Conservation (phyloP, 2,329 filamentous ascomycete species). For the Passalora sequoiae region DNA sequence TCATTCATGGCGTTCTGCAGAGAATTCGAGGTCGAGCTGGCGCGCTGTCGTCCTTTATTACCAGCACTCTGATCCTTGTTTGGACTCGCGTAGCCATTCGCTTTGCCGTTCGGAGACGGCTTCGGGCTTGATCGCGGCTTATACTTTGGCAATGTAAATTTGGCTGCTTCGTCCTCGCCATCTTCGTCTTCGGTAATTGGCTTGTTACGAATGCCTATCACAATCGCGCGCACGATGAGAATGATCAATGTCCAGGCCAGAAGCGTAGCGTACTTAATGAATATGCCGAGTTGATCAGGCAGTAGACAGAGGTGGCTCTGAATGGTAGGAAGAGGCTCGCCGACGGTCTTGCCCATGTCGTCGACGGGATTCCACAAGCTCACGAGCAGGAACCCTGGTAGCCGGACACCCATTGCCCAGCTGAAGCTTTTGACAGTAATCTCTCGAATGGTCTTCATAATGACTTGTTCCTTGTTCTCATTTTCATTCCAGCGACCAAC, state of each 20-base stretch:
- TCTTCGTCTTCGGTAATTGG: slow-evolving; percentile 11
- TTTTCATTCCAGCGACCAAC: slow-evolving; percentile 19
- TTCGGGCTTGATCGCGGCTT: slow-evolving; percentile 3
- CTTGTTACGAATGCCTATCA: slow-evolving; percentile 30
- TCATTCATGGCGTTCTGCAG: slow-evolving; percentile 16
- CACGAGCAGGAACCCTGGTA: slow-evolving; percentile 79
- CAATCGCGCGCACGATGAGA: slow-evolving; percentile 43
- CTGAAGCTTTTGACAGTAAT: slow-evolving; percentile 94
- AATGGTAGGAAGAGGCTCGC: slow-evolving; percentile 52
- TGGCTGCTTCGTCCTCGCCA: slow-evolving; percentile 5
- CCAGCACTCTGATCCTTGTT: slow-evolving; percentile 17
- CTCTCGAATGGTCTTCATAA: slow-evolving; percentile 52
- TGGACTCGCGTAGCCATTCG: slow-evolving; percentile 25
- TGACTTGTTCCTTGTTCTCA: slow-evolving; percentile 48
- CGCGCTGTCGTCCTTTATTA: slow-evolving; percentile 29
- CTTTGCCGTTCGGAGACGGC: slow-evolving; percentile 11
- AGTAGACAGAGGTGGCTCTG: slow-evolving; percentile 88
- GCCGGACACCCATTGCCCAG: slow-evolving; percentile 92
- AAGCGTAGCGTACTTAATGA: slow-evolving; percentile 69
- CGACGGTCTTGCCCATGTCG: slow-evolving; percentile 33
- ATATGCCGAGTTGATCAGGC: slow-evolving; percentile 80
- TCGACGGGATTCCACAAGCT: slow-evolving; percentile 92
- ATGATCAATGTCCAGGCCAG: slow-evolving; percentile 49
- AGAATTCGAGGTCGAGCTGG: slow-evolving; percentile 33
- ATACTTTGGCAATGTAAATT: slow-evolving; percentile 8